These are phyloP conservation scores for Neofusicoccum kwambonambiense DNA, from an alignment of 2,329 filamentous ascomycete species.

Conservation along the genomic window DNA sequence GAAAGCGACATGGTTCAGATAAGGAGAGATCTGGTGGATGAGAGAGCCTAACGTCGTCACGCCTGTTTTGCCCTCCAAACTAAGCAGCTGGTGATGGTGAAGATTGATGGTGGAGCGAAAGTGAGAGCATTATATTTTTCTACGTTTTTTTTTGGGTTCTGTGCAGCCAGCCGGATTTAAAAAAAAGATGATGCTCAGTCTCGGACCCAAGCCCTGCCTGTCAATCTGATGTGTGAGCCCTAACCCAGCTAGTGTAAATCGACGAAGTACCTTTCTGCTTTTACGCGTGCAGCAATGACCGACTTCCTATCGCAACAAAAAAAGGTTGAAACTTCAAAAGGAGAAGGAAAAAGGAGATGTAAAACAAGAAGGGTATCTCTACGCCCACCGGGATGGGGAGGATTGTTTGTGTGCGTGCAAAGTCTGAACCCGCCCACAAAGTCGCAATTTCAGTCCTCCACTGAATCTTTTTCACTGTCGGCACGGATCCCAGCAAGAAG, in stretches of 20 bases:
- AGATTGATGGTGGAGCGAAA: neutral
- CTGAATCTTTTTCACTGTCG: neutral
- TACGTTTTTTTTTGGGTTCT: neutral
- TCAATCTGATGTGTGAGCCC: constrained; percentile 9
- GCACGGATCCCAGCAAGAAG: neutral
- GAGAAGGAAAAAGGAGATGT: constrained; percentile 2
- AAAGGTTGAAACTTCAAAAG: neutral
- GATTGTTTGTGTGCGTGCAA: constrained; percentile 4
- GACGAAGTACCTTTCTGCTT: constrained; percentile 7
- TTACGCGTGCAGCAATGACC: constrained; percentile 8
- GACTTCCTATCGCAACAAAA: constrained; percentile 11
- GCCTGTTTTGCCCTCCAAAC: too few relatives aligned
- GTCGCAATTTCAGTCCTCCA: constrained; percentile 16
- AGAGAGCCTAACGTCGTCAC: too few relatives aligned
- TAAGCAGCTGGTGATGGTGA: too few relatives aligned
- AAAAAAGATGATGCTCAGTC: constrained; percentile 10
- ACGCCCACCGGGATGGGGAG: constrained; percentile 17
- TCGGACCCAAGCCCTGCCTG: constrained; percentile 14
- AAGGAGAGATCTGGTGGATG: too few relatives aligned
- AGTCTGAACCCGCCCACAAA: constrained; percentile 2
- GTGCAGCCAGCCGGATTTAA: neutral
- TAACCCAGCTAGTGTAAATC: neutral
- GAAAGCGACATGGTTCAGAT: too few relatives aligned
- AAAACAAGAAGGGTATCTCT: constrained; percentile 20
- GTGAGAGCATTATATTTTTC: constrained; percentile 7